Conservation (phyloP, 176 grass and related monocot species). For the Musa beccarii region DNA sequence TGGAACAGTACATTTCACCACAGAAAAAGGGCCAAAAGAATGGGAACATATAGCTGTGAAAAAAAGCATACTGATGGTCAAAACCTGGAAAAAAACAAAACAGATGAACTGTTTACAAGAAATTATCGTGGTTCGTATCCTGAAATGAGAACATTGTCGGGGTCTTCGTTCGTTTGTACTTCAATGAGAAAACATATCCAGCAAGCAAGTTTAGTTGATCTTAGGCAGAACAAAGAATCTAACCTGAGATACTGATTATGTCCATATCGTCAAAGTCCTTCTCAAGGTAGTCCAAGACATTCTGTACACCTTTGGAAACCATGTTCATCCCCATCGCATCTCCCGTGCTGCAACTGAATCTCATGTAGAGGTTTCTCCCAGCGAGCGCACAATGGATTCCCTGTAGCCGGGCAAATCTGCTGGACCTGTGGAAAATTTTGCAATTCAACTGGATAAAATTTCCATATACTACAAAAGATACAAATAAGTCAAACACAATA, state of each 20-base stretch:
- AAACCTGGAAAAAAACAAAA: background rate
- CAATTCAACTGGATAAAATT: background rate
- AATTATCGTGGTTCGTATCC: too few relatives aligned
- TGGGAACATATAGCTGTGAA: background rate
- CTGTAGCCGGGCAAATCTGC: constrained; percentile 78
- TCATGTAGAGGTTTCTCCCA: constrained; percentile 93
- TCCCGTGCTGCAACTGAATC: constrained; percentile 81
- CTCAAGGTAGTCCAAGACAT: constrained; percentile 72
- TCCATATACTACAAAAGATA: background rate
- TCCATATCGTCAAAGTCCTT: constrained; percentile 88
- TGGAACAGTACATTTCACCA: background rate
- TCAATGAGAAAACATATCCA: too few relatives aligned
- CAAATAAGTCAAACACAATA: background rate
- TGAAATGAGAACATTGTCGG: too few relatives aligned
- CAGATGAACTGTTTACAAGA: background rate
- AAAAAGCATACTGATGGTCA: background rate
- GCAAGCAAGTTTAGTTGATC: background rate
- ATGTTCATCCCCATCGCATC: constrained; percentile 99
- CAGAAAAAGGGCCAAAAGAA: background rate
- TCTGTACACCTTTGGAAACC: constrained; percentile 90
- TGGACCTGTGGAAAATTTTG: constrained; percentile 43
- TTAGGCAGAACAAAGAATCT: background rate
- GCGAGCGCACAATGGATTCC: constrained; percentile 62
- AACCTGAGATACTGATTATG: constrained; percentile 85
- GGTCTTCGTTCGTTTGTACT: too few relatives aligned